Evolutionary conservation across 192 early-diverging fungal genomes (phyloP).

Genomic region (Gaertneriomyces sp.): DNA sequence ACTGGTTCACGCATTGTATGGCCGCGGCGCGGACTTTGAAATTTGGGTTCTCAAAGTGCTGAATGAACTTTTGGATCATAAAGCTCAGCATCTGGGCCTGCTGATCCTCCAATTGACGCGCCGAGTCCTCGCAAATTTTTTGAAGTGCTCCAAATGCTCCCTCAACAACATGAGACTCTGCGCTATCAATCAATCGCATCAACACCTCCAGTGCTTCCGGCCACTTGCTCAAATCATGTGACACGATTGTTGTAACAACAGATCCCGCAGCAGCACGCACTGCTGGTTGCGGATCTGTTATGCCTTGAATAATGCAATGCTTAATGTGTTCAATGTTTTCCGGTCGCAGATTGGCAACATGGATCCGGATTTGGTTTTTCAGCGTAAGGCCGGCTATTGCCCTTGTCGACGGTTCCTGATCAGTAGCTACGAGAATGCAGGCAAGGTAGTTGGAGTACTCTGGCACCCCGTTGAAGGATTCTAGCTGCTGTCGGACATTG

Average conservation of each 20-base stretch:
- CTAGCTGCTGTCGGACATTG: conserved; percentile 39
- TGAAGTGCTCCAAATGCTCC: conserved; percentile 80
- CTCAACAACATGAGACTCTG: conserved; percentile 72
- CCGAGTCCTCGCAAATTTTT: conserved; percentile 96
- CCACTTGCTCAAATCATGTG: conserved; percentile 70
- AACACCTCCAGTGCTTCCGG: conserved; percentile 78
- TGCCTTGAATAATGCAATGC: conserved; percentile 49
- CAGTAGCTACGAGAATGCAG: conserved; percentile 69
- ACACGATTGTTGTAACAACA: conserved; percentile 83
- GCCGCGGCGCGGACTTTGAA: conserved; percentile 74
- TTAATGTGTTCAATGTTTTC: conserved; percentile 70
- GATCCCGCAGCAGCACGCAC: conserved; percentile 81
- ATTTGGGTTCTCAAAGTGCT: conserved; percentile 74
- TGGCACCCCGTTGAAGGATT: conserved; percentile 44
- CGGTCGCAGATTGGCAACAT: conserved; percentile 35
- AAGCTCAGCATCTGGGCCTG: conserved; percentile 73
- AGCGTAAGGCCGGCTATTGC: conserved; percentile 72
- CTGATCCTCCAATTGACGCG: conserved; percentile 71
- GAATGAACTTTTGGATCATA: conserved; percentile 88
- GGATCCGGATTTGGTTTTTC: conserved; percentile 62
- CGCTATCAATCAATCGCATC: conserved; percentile 71
- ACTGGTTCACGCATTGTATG: conserved; percentile 81
- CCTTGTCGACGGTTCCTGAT: conserved; percentile 66
- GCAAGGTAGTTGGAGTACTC: conserved; percentile 90
- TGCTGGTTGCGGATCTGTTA: conserved; percentile 68